These are phyloP conservation scores for Metarhizium anisopliae DNA, from an alignment of 2,329 filamentous ascomycete species.

Conservation along the genomic window DNA sequence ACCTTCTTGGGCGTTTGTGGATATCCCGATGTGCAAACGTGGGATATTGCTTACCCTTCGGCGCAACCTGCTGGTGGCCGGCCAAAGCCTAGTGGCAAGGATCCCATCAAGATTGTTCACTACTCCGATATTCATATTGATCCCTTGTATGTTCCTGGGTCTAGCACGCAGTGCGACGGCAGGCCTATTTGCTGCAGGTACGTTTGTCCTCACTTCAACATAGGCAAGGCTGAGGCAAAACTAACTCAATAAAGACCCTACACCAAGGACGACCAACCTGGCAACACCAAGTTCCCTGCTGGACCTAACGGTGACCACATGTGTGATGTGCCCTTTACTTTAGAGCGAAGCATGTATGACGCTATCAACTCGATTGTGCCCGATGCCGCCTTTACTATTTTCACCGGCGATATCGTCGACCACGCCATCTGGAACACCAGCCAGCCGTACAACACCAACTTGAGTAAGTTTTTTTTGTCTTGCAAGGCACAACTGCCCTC, in stretches of 20 bases:
- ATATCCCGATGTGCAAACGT: slow-evolving; percentile 34
- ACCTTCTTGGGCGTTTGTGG: slow-evolving; percentile 45
- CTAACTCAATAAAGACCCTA: slow-evolving; percentile 28
- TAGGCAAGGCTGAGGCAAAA: not conserved
- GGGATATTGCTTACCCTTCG: slow-evolving; percentile 34
- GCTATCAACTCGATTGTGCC: slow-evolving; percentile 37
- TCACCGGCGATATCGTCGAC: slow-evolving; percentile 51
- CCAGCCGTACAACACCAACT: slow-evolving; percentile 19
- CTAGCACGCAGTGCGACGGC: slow-evolving; percentile 41
- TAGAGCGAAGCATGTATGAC: slow-evolving; percentile 47
- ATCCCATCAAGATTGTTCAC: slow-evolving; percentile 46
- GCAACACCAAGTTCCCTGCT: slow-evolving; percentile 38
- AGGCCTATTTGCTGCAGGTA: slow-evolving; percentile 52
- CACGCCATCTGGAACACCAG: slow-evolving; percentile 41
- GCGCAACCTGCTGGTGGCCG: slow-evolving; percentile 27
- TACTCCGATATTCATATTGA: slow-evolving; percentile 54
- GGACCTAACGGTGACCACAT: slow-evolving; percentile 42
- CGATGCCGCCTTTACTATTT: slow-evolving; percentile 44
- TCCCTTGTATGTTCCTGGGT: slow-evolving; percentile 41
- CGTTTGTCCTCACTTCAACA: slow-evolving; percentile 4
- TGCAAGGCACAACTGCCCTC: not conserved
- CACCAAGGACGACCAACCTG: slow-evolving; percentile 35
- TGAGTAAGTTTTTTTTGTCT: slow-evolving; percentile 15
- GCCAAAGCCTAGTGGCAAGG: slow-evolving; percentile 31
- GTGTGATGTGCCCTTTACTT: slow-evolving; percentile 40